A percentile compares a stretch with the other conserved stretches of the same genome.
Conservation (phyloP, 176 grass and related monocot genomes). For the Eleusine coracana region DNA sequence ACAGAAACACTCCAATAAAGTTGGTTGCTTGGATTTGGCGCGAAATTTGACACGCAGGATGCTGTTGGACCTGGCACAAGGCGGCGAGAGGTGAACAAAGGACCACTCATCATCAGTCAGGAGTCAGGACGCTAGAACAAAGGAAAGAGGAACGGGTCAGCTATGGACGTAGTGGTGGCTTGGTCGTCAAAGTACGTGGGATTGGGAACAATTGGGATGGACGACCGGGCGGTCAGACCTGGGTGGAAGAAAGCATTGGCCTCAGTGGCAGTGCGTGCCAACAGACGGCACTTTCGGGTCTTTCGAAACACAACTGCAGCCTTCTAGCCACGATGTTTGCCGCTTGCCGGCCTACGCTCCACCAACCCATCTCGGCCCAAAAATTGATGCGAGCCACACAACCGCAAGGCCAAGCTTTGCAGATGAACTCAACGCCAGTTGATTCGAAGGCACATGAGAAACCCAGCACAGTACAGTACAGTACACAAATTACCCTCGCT, state of each 20-base stretch:
- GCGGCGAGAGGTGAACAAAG: neutral
- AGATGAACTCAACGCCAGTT: neutral
- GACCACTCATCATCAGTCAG: neutral
- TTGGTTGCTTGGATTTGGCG: neutral
- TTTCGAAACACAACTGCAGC: conserved; percentile 10
- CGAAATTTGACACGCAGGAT: neutral
- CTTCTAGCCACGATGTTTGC: neutral
- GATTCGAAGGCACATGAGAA: too few species aligned
- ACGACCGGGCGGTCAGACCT: neutral
- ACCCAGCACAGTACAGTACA: too few species aligned
- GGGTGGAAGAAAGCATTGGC: neutral
- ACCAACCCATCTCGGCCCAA: too few species aligned
- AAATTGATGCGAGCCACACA: neutral
- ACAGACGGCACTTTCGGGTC: conserved; percentile 32
- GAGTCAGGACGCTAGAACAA: neutral
- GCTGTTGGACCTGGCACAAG: neutral
- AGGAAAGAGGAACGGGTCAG: neutral
- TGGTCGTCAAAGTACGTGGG: conserved; percentile 7
- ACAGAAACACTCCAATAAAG: too few species aligned
- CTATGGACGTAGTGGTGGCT: neutral
- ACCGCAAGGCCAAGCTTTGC: neutral
- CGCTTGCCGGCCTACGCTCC: conserved; percentile 13
- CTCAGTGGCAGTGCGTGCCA: neutral
- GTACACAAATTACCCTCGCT: neutral
- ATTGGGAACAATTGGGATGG: neutral